Evolutionary conservation across 352 stramenopile genomes (phyloP), one percentile per base, ranked within the genome.

Genomic region (Thalassiosira livingstoniorum): DNA sequence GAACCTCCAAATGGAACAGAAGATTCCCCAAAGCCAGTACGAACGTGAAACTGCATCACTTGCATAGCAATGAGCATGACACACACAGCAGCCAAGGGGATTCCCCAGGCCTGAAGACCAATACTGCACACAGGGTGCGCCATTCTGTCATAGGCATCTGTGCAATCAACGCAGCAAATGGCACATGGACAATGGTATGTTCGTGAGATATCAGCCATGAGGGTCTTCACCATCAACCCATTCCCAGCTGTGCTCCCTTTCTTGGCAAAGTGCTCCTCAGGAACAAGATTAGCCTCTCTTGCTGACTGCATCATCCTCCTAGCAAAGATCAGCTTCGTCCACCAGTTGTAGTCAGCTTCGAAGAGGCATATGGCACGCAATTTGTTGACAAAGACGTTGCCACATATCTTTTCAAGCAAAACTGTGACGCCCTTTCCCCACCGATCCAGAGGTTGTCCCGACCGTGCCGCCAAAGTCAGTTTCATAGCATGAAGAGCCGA

Each of bases 391-490:
- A 66, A 43, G 0, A 42, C 32, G 39, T 25, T 43, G 11, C 58
- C 58, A 29, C 42, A 13, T 54, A 54, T 25, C 37, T 69, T 69
- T 18, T 69, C 37, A 2, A 69, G 61, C 0, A 69, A 7, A 0
- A 69, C 61, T 27, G 37, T 54, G 11, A 69, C 11, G 0, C 61
- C 61, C 7, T 43, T 54, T 0, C 61, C 32, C 37, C 32, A 66
- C 18, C n/a, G n/a, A n/a, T n/a, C n/a, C n/a, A n/a, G n/a, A n/a
- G n/a, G n/a, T n/a, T n/a, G n/a, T n/a, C n/a, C n/a, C n/a, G n/a
- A n/a, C n/a, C n/a, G n/a, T n/a, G n/a, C n/a, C n/a, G n/a, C n/a
- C 61, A 69, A 69, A 69, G 31, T 69, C 34, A 57, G 54, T 32
- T 0, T 37, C 61, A 34, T 18, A 55, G 13, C 32, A 54, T 1